phyloP scores from a whole-genome alignment of 345 rosid species.

The Brassica rapa region DNA sequence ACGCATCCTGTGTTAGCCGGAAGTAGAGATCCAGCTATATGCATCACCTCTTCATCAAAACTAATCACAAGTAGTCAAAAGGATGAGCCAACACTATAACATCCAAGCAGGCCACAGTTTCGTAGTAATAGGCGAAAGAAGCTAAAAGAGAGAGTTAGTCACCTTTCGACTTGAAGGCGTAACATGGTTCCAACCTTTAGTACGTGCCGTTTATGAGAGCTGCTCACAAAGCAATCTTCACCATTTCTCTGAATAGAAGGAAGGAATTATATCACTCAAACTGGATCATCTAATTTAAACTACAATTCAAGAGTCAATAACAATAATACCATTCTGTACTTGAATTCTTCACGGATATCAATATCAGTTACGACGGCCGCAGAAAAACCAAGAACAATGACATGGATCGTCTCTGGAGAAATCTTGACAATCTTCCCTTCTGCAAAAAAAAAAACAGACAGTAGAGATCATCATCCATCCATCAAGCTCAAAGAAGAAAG shows the following conservation, averaged over 20 bases:
- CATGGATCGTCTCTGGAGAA: slow-evolving; percentile 68
- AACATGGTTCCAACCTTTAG: slow-evolving; percentile 74
- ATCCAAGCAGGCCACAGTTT: neutral
- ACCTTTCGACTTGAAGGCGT: slow-evolving; percentile 80
- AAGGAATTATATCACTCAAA: neutral
- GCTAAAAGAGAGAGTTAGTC: slow-evolving; percentile 3
- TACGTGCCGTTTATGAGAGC: slow-evolving; percentile 55
- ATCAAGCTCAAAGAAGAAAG: neutral
- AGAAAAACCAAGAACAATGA: slow-evolving; percentile 78
- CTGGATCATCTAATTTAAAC: neutral
- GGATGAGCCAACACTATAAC: neutral
- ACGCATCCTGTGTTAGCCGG: slow-evolving; percentile 61
- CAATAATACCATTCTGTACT: slow-evolving; percentile 52
- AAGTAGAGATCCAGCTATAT: slow-evolving; percentile 66
- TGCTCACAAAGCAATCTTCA: slow-evolving; percentile 56
- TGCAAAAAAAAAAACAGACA: slow-evolving; percentile 32
- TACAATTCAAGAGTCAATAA: neutral
- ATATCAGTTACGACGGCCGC: slow-evolving; percentile 65
- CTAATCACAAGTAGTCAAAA: slow-evolving; percentile 43
- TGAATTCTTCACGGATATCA: slow-evolving; percentile 73
- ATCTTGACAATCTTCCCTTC: slow-evolving; percentile 79
- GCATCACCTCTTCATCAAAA: slow-evolving; percentile 73
- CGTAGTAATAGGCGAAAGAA: neutral
- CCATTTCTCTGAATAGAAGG: slow-evolving; percentile 50
- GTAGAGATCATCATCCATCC: neutral